Conservation (phyloP, 2,329 filamentous ascomycete genomes). For the Ilyonectria robusta region DNA sequence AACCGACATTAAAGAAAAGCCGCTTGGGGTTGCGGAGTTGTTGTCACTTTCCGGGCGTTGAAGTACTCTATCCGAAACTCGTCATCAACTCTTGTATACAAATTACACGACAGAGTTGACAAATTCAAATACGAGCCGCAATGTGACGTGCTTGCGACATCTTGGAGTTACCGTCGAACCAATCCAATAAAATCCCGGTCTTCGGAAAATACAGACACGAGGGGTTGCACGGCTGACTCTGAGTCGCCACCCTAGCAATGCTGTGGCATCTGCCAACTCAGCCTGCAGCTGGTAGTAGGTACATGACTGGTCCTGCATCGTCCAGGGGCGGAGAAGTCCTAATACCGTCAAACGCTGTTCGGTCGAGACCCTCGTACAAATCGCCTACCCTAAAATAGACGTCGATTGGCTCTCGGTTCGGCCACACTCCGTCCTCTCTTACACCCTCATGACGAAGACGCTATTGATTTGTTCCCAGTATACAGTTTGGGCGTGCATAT, state of each 20-base stretch:
- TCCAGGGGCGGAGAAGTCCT: constrained; percentile 4
- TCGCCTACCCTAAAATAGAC: neutral
- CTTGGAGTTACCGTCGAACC: neutral
- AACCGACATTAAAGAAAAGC: neutral
- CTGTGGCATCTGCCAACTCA: constrained; percentile 32
- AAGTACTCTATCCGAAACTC: constrained; percentile 7
- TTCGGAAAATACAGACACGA: constrained; percentile 25
- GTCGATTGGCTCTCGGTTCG: neutral
- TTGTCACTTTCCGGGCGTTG: neutral
- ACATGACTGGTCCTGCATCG: neutral
- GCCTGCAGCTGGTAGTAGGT: constrained; percentile 23
- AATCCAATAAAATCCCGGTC: constrained; percentile 12
- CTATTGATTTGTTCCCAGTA: neutral
- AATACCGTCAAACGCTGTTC: neutral
- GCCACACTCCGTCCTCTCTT: neutral
- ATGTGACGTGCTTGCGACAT: constrained; percentile 12
- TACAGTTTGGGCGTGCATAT: neutral
- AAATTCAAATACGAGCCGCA: constrained; percentile 13
- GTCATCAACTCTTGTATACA: neutral
- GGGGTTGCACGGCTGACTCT: constrained; percentile 14
- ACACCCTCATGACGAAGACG: neutral
- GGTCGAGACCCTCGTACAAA: neutral
- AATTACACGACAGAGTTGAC: neutral
- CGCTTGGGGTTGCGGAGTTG: neutral
- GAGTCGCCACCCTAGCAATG: constrained; percentile 19